A percentile compares a stretch with the other conserved stretches of the same genome.
Conservation (phyloP, 192 early-diverging fungal genomes). For the Coemansia sp. region DNA sequence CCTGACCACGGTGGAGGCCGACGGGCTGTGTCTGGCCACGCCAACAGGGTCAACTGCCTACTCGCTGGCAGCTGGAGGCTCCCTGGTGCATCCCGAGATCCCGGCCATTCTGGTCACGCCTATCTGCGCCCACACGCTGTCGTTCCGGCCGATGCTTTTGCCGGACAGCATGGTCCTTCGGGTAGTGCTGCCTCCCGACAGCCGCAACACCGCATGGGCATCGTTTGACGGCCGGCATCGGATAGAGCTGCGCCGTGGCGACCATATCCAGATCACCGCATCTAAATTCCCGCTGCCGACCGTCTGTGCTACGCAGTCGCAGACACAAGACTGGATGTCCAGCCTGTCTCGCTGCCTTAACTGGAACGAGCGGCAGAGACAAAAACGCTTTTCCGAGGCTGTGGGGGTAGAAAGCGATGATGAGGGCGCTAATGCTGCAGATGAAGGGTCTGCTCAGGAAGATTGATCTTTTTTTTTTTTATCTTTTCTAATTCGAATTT, state of each 20-base stretch:
- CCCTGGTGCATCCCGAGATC: slow-evolving; percentile 92
- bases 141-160: slow-evolving; percentile 94
- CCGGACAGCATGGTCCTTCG: slow-evolving; percentile 90
- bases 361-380: slow-evolving; percentile 91
- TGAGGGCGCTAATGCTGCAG: slow-evolving; percentile 2
- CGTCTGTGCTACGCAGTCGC: slow-evolving; percentile 69
- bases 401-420: not conserved
- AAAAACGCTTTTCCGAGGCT: slow-evolving; percentile 63
- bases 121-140: slow-evolving; percentile 90
- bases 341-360: slow-evolving; percentile 77
- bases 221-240: slow-evolving; percentile 93
- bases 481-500: not conserved
- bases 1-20: slow-evolving; percentile 93
- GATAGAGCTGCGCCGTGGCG: slow-evolving; percentile 81
- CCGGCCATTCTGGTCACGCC: slow-evolving; percentile 90
- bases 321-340: slow-evolving; percentile 86
- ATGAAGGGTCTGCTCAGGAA: slow-evolving; percentile 5
- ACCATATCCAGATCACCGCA: slow-evolving; percentile 83
- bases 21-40: slow-evolving; percentile 91
- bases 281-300: slow-evolving; percentile 86
- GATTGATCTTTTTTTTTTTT: not conserved
- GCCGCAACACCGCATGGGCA: slow-evolving; percentile 88
- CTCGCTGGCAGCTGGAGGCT: slow-evolving; percentile 90
- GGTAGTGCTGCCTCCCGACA: slow-evolving; percentile 79
- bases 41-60: slow-evolving; percentile 92